Percentiles rank a stretch among this genome's conserved stretches.
These are phyloP conservation scores for Ceratocystis diversiconidia DNA, from an alignment of 2,329 filamentous ascomycete species.

Conservation along the genomic window DNA sequence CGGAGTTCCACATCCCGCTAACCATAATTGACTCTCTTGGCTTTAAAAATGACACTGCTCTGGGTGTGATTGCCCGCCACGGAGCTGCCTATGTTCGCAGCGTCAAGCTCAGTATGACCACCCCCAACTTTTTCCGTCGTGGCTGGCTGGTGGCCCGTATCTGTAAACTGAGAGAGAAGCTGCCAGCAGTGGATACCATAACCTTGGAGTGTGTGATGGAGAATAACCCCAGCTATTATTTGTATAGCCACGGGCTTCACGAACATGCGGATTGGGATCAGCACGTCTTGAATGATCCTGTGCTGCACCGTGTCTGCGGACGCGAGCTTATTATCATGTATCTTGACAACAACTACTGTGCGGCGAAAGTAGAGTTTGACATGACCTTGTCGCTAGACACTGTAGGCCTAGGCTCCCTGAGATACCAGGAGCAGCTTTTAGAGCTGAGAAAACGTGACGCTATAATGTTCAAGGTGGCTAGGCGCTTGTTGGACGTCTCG, in stretches of 20 bases:
- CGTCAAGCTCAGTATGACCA: constrained; percentile 7
- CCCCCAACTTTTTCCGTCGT: not conserved
- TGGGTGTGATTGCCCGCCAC: not conserved
- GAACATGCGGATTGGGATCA: constrained; percentile 19
- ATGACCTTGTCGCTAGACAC: not conserved
- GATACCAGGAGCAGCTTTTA: no score
- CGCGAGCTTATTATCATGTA: not conserved
- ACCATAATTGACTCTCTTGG: constrained; percentile 19
- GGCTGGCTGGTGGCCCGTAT: not conserved
- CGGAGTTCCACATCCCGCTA: constrained; percentile 32
- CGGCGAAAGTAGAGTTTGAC: not conserved
- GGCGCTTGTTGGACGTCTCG: no score
- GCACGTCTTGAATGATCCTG: constrained; percentile 21
- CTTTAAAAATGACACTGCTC: constrained; percentile 3
- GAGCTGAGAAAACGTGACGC: no score
- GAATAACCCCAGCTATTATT: no score
- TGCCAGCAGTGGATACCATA: not conserved
- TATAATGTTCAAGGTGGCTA: no score
- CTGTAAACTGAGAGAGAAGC: not conserved
- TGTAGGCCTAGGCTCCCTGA: not conserved
- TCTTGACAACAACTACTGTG: constrained; percentile 18
- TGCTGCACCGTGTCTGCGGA: not conserved
- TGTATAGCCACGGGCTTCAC: not conserved
- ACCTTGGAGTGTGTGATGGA: not conserved
- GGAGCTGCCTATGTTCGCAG: not conserved